A percentile compares a stretch with the other conserved stretches of the same genome.
phyloP scores from a whole-genome alignment of 73 alveolate genomes.

The Symbiodinium pilosum region DNA sequence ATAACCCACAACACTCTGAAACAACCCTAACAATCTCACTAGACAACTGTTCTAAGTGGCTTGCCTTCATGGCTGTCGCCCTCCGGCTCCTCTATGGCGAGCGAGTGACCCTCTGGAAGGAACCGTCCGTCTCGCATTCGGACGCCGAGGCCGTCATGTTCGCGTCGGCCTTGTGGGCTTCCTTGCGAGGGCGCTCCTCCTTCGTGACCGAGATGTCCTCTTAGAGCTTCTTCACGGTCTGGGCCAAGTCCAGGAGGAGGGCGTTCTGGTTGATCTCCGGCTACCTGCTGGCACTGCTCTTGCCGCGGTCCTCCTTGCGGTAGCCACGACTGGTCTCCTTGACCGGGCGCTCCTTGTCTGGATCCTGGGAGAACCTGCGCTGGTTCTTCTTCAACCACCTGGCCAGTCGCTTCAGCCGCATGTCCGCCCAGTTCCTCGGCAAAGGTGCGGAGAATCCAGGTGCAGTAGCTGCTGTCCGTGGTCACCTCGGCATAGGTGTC shows the following conservation, averaged over 20 bases:
- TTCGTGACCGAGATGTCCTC: neutral
- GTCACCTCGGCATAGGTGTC: neutral
- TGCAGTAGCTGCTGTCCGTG: neutral
- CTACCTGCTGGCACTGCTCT: neutral
- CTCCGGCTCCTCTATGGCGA: neutral
- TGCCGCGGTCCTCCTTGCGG: neutral
- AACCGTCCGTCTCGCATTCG: neutral
- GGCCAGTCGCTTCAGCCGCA: neutral
- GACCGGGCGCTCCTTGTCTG: neutral
- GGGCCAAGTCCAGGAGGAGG: neutral
- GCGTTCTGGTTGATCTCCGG: neutral
- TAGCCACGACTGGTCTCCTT: neutral
- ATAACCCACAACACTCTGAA: neutral
- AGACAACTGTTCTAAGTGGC: neutral
- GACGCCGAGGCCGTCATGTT: neutral
- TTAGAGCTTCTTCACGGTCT: neutral
- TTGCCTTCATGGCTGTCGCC: neutral
- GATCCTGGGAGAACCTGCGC: neutral
- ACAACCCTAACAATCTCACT: neutral
- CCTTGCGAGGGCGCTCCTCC: neutral
- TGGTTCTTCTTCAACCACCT: neutral
- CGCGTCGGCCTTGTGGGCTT: neutral
- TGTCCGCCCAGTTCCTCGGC: neutral
- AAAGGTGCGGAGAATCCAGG: neutral
- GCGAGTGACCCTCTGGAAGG: neutral